Conservation (phyloP, 805 yeast species). For the Tetrapisispora taiwanensis region DNA sequence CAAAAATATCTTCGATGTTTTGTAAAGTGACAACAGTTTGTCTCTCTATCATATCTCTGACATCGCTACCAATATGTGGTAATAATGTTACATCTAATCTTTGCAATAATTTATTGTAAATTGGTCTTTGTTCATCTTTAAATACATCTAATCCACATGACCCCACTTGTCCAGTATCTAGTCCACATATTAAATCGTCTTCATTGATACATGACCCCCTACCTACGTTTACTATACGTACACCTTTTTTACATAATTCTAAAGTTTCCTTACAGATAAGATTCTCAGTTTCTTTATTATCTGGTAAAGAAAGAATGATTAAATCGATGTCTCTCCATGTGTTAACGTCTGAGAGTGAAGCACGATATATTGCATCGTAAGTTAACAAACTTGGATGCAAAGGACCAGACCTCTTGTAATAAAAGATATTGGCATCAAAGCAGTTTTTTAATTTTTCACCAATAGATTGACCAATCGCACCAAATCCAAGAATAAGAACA, state of each 20-base stretch:
- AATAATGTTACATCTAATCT: conserved; percentile 56
- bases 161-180: conserved; percentile 47
- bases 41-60: conserved; percentile 42
- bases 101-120: conserved; percentile 38
- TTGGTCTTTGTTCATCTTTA: conserved; percentile 46
- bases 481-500: conserved; percentile 64
- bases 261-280: conserved; percentile 43
- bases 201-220: conserved; percentile 64
- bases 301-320: conserved; percentile 59
- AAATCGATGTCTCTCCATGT: conserved; percentile 39
- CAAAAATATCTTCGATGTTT: conserved; percentile 41
- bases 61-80: conserved; percentile 68
- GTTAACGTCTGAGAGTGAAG: conserved; percentile 34
- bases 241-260: conserved; percentile 39
- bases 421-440: conserved; percentile 56
- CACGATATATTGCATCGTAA: conserved; percentile 36
- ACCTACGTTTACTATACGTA: conserved; percentile 64
- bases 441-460: conserved; percentile 42
- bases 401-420: conserved; percentile 44
- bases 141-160: conserved; percentile 70
- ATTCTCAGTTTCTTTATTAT: conserved; percentile 45
- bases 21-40: conserved; percentile 45
- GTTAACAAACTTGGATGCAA: conserved; percentile 32
- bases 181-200: conserved; percentile 49
- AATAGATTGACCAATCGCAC: conserved; percentile 59